phyloP scores from a whole-genome alignment of 305 asterid genomes.

The Solanum chacoense region DNA sequence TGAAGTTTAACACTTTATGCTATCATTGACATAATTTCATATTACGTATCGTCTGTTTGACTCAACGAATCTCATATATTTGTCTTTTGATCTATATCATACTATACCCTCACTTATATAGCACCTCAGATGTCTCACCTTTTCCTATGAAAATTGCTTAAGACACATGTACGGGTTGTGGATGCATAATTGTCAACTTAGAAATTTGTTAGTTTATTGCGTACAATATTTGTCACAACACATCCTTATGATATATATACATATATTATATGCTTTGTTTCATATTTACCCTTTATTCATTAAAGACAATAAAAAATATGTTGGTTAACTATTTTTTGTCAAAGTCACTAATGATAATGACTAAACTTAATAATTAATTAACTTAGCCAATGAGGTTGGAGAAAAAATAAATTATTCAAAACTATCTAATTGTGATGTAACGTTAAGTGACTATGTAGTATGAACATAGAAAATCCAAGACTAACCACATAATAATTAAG shows the following conservation, averaged over 20 bases:
- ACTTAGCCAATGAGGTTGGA: neutral
- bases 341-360: neutral
- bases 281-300: neutral
- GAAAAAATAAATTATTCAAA: neutral
- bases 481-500: neutral
- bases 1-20: neutral
- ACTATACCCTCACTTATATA: neutral
- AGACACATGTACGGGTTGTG: neutral
- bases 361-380: neutral
- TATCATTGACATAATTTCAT: neutral
- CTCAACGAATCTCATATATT: neutral
- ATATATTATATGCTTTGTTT: neutral
- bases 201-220: neutral
- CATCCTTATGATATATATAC: neutral
- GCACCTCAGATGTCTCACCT: neutral
- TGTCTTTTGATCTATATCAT: too few relatives aligned
- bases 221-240: neutral
- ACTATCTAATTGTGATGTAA: neutral
- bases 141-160: neutral
- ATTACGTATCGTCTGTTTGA: neutral
- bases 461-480: neutral
- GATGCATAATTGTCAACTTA: neutral
- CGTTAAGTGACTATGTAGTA: neutral
- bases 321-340: neutral
- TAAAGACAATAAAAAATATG: neutral